Base-by-base conservation (phyloP, 148 eudicot species). In the Vaccinium vitisidaea region DNA sequence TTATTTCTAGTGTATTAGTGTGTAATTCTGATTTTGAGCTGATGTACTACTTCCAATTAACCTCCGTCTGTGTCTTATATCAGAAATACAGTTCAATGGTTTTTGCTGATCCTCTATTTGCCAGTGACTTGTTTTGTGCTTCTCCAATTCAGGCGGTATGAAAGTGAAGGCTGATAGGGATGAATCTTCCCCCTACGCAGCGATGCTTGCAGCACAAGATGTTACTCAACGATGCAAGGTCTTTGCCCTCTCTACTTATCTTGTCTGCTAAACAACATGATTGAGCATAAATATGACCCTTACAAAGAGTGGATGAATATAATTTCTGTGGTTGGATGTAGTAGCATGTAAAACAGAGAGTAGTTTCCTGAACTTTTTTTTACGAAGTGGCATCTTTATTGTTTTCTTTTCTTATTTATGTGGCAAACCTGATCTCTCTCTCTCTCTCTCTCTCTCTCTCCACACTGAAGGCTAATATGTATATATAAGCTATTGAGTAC, bases 131-230 rank as follows among this genome's bases (percentile, higher is more conserved):
- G 23, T 70, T 39, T 19, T 61, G 8, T 49, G 6, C 5, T 65
- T 71, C 25, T 5, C 84, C 14, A 49, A 11, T 86, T 39, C 65
- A 95, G 98, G 98, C 36, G 82, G 82, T 16, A 59, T 80, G 71
- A 80, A 80, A 39, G 82, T 80, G 71, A 80, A 80, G 71, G 82
- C 82, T 59, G 82, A 80, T 52, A 80, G 82, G 30, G 71, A 80
- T 39, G 82, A 80, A 58, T 80, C 82, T 39, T 80, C 82, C 4
- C 82, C 82, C 36, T 80, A 80, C 13, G 82, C 82, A 3, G 82
- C 82, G 32, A 80, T 91, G 92, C 92, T 91, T 86, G 92, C 92
- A 67, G 92, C 91, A 21, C 92, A 91, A 61, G 91, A 91, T 88
- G 92, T 91, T 75, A 59, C 92, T 10, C 91, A 89, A 23, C 86